Evolutionary conservation across 108 stramenopile species (phyloP).

Genomic region (Cyclotella cryptica): DNA sequence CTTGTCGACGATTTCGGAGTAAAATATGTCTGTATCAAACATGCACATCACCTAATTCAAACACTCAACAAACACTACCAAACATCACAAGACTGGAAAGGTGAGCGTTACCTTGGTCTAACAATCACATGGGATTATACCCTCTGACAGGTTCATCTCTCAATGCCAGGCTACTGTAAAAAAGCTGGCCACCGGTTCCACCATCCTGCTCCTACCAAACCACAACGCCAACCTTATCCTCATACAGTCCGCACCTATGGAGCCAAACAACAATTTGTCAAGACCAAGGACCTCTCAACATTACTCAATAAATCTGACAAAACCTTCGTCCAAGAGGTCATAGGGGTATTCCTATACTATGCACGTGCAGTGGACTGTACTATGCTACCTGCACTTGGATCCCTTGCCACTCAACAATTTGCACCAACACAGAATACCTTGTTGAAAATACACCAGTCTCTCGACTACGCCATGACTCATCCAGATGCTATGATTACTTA

Average conservation of each 20-base stretch:
- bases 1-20: slow-evolving; percentile 66
- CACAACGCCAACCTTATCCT: too few relatives aligned
- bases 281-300: too few relatives aligned
- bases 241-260: too few relatives aligned
- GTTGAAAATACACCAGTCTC: too few relatives aligned
- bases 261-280: too few relatives aligned
- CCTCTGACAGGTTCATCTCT: slow-evolving; percentile 33
- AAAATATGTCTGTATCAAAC: slow-evolving; percentile 37
- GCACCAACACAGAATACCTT: too few relatives aligned
- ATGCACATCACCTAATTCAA: slow-evolving; percentile 49
- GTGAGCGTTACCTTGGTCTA: slow-evolving; percentile 40
- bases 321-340: background rate
- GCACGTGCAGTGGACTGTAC: background rate
- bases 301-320: background rate
- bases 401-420: too few relatives aligned
- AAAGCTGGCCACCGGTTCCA: too few relatives aligned
- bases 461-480: too few relatives aligned
- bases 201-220: too few relatives aligned
- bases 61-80: slow-evolving; percentile 34
- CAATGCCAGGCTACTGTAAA: background rate
- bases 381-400: background rate
- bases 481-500: too few relatives aligned
- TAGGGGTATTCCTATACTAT: background rate
- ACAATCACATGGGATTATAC: slow-evolving; percentile 53
- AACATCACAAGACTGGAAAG: slow-evolving; percentile 37